Base-by-base conservation (phyloP, 371 early-diverging fungal genomes). In the Syncephalis fuscata region DNA sequence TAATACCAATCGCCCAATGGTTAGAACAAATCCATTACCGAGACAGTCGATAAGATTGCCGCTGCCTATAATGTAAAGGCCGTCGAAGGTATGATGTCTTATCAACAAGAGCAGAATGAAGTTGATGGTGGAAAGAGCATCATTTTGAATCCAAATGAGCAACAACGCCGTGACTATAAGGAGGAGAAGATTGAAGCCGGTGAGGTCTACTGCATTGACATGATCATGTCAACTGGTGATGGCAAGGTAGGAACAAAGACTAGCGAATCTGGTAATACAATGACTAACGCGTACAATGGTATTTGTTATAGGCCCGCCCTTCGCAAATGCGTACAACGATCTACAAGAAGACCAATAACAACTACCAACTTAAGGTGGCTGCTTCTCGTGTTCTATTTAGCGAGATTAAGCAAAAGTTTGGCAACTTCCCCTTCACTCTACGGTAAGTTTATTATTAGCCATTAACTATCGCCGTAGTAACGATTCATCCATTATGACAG, bases 111-210 rank as follows among this genome's bases (percentile, higher is more conserved):
- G 65, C 71, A 82, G 59, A 85, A 90, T 67, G 71, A 75, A 57
- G 70, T 93, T 48, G 91, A 89, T 64, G 93, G 92, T 60, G 76
- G 77, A 56, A 86, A 86, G 70, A 76, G 72, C 63, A 91, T 95
- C 70, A 86, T 91, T 62, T 67, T 89, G 49, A 89, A 88, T 74
- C 94, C 94, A 39, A 71, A 70, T 46, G 83, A 84, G 48, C 62
- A 62, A 27, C 88, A 88, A 59, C 71, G 76, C 49, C 74, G 77
- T 58, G 80, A 81, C 51, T 75, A 77, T 59, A 68, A 79, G 56
- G 67, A 70, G 45, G 58, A 67, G 53, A 74, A 74, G 41, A 86
- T 95, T 59, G 84, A 66, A 27, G 86, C 83, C 56, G 85, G 88
- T 59, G 89, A 91, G 66, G 88, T 85, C 27, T 89, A 85, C 66